Conservation (phyloP, 257 asterid species). For the Fraxinus cuspidata region DNA sequence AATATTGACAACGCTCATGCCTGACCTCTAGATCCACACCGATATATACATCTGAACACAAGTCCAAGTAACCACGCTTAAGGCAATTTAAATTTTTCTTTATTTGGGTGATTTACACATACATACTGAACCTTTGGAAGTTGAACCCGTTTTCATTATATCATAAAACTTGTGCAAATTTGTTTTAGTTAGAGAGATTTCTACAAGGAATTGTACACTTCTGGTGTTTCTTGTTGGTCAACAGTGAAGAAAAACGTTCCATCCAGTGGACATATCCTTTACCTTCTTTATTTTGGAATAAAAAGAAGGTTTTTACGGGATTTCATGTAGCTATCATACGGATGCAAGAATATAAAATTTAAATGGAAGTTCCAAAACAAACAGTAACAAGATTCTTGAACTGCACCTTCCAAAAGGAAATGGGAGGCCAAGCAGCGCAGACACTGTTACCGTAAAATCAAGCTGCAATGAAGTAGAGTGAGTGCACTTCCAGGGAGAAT, state of each 20-base stretch:
- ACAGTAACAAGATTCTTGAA: conserved; percentile 23
- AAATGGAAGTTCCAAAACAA: not conserved
- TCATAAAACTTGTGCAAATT: not conserved
- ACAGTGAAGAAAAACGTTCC: not conserved
- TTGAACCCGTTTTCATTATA: not conserved
- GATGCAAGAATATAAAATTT: conserved; percentile 6
- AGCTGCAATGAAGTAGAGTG: conserved; percentile 59
- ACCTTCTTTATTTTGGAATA: not conserved
- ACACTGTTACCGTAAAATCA: conserved; percentile 83
- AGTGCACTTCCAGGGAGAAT: conserved; percentile 30
- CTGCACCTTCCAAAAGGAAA: conserved; percentile 94
- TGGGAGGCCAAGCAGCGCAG: conserved; percentile 88
- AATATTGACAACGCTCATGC: not conserved
- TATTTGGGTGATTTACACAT: not conserved
- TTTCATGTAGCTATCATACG: not conserved
- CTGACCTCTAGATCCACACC: not conserved
- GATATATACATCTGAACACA: not conserved
- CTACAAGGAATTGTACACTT: not conserved
- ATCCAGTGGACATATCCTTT: not conserved
- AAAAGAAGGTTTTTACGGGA: conserved; percentile 10
- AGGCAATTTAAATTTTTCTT: not conserved
- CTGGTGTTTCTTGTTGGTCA: not conserved
- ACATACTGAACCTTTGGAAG: conserved; percentile 7
- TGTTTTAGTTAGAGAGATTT: conserved; percentile 7
- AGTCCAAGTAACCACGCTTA: not conserved